Conservation (phyloP, 192 early-diverging fungal genomes). For the Lunasporangiospora selenospora region DNA sequence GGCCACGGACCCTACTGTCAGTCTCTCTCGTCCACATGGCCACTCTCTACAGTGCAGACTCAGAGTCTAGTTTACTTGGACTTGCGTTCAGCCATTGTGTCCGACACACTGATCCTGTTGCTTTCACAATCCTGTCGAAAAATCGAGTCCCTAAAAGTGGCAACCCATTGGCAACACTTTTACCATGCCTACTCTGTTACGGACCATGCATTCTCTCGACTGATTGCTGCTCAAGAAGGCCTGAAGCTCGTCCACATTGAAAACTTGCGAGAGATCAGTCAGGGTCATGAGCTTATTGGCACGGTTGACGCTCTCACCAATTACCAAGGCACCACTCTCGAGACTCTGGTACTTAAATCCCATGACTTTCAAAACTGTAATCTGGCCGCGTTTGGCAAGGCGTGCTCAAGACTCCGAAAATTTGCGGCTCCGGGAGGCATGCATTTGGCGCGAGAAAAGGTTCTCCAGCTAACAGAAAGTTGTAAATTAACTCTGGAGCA, state of each 20-base stretch:
- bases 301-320: slow-evolving; percentile 18
- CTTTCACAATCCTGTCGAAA: slow-evolving; percentile 27
- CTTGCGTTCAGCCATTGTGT: slow-evolving; percentile 28
- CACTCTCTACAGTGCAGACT: slow-evolving; percentile 35
- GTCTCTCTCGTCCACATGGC: slow-evolving; percentile 24
- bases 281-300: slow-evolving; percentile 24
- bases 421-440: slow-evolving; percentile 39
- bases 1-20: slow-evolving; percentile 2
- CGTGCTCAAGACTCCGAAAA: slow-evolving; percentile 19
- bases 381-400: slow-evolving; percentile 22
- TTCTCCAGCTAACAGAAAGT: slow-evolving; percentile 19
- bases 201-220: slow-evolving; percentile 17
- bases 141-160: slow-evolving; percentile 37
- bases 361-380: slow-evolving; percentile 47
- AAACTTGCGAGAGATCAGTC: slow-evolving; percentile 41
- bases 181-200: slow-evolving; percentile 34
- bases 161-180: slow-evolving; percentile 35
- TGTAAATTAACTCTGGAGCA: slow-evolving; percentile 45
- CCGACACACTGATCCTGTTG: slow-evolving; percentile 20
- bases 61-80: slow-evolving; percentile 38
- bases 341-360: slow-evolving; percentile 32
- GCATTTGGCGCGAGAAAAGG: slow-evolving; percentile 26
- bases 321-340: slow-evolving; percentile 18
- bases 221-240: slow-evolving; percentile 14
- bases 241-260: slow-evolving; percentile 34